Evolutionary conservation across 192 early-diverging fungal genomes (phyloP).

Genomic region (Backusella australiensis): DNA sequence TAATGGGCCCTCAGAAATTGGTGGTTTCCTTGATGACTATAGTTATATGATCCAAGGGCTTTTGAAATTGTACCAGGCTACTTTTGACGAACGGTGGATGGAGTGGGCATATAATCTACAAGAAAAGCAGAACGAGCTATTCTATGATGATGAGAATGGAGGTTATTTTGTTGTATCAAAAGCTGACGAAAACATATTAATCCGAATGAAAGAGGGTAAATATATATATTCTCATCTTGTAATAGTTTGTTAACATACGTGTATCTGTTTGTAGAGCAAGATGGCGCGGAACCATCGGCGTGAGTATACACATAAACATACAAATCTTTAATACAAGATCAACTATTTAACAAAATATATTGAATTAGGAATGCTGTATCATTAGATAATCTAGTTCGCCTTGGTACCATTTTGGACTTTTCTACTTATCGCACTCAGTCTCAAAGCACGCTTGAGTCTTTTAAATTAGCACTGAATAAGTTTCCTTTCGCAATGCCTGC

Average conservation of each 20-base stretch:
- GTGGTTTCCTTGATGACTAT: slow-evolving; percentile 63
- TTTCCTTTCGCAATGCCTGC: slow-evolving; percentile 44
- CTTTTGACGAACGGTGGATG: slow-evolving; percentile 47
- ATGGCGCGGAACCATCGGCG: slow-evolving; percentile 64
- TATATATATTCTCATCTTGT: not conserved
- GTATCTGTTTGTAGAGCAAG: slow-evolving; percentile 43
- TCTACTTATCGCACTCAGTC: slow-evolving; percentile 32
- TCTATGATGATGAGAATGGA: slow-evolving; percentile 51
- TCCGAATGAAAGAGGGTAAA: slow-evolving; percentile 57
- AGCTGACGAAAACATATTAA: slow-evolving; percentile 41
- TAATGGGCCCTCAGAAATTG: slow-evolving; percentile 44
- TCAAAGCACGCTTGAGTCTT: slow-evolving; percentile 30
- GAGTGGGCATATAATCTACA: slow-evolving; percentile 62
- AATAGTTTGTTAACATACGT: not conserved
- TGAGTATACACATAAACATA: slow-evolving; percentile 14
- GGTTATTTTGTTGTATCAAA: slow-evolving; percentile 48
- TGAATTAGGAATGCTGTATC: slow-evolving; percentile 46
- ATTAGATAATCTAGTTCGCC: slow-evolving; percentile 49
- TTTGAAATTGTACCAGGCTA: slow-evolving; percentile 57
- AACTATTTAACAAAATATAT: not conserved
- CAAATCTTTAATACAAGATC: not conserved
- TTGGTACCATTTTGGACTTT: slow-evolving; percentile 40
- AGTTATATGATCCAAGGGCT: slow-evolving; percentile 51
- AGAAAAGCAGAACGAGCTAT: slow-evolving; percentile 48
- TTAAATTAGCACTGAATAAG: slow-evolving; percentile 23